Evolutionary conservation across 2,329 filamentous ascomycete genomes (phyloP).

Genomic region (Diaporthe batatas): DNA sequence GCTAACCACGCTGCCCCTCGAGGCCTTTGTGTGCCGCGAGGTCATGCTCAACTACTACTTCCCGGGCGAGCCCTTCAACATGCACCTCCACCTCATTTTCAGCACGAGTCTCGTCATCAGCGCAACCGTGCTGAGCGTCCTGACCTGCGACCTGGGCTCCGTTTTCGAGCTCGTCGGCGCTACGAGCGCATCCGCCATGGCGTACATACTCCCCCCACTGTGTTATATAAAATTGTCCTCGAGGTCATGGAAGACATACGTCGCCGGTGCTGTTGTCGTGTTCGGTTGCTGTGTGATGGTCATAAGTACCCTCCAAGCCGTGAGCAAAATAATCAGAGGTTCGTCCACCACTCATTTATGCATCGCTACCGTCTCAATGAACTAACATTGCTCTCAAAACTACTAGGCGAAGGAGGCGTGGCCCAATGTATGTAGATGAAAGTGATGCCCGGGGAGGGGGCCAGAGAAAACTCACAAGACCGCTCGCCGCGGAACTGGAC

Average conservation of each 20-base stretch:
- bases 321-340: conserved; percentile 50
- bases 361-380: background rate
- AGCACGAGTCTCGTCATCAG: conserved; percentile 85
- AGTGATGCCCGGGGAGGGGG: background rate
- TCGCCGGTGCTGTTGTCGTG: conserved; percentile 47
- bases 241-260: conserved; percentile 56
- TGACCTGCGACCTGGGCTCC: conserved; percentile 93
- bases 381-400: conserved; percentile 1
- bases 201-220: conserved; percentile 93
- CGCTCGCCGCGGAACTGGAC: conserved; percentile 11
- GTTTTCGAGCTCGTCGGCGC: conserved; percentile 98
- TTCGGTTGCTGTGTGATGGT: conserved; percentile 50
- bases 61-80: conserved; percentile 79
- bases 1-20: conserved; percentile 95
- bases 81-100: conserved; percentile 87
- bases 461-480: background rate
- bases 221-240: conserved; percentile 96
- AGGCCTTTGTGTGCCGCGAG: conserved; percentile 97
- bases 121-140: conserved; percentile 81
- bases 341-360: background rate
- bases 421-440: conserved; percentile 47
- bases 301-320: conserved; percentile 49
- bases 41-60: conserved; percentile 91
- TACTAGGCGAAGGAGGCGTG: conserved; percentile 47
- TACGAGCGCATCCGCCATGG: conserved; percentile 92